phyloP scores from a whole-genome alignment of 768 basidiomycete species.

The Suillus subalutaceus region DNA sequence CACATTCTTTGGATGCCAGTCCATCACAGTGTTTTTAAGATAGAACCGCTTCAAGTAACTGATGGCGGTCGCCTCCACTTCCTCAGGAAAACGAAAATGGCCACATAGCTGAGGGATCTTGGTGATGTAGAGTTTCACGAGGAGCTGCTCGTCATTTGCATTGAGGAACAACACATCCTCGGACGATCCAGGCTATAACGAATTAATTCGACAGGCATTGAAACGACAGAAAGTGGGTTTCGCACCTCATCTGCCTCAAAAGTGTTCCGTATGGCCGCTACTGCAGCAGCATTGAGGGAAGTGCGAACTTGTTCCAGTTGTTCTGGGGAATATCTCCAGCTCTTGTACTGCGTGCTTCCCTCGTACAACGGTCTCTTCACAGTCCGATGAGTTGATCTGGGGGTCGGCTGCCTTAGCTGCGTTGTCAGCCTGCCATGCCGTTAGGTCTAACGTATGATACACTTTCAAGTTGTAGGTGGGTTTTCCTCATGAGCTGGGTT shows the following conservation, averaged over 20 bases:
- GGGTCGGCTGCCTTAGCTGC: slow-evolving; percentile 3
- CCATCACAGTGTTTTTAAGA: slow-evolving; percentile 97
- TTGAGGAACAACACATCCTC: slow-evolving; percentile 71
- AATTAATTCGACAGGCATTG: slow-evolving; percentile 21
- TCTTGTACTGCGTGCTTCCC: slow-evolving; percentile 76
- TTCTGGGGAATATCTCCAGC: slow-evolving; percentile 87
- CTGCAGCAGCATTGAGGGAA: slow-evolving; percentile 74
- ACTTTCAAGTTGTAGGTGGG: neutral
- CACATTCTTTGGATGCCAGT: slow-evolving; percentile 98
- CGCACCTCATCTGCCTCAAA: slow-evolving; percentile 80
- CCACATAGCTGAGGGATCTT: slow-evolving; percentile 87
- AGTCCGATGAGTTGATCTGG: neutral
- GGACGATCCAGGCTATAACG: slow-evolving; percentile 69
- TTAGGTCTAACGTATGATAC: neutral
- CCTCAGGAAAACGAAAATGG: slow-evolving; percentile 86
- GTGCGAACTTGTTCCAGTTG: slow-evolving; percentile 61
- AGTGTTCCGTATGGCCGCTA: slow-evolving; percentile 73
- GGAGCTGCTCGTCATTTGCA: slow-evolving; percentile 81
- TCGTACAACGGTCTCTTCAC: slow-evolving; percentile 60
- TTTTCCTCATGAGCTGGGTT: neutral
- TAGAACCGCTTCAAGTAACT: slow-evolving; percentile 97
- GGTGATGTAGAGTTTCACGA: slow-evolving; percentile 87
- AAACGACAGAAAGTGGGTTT: neutral
- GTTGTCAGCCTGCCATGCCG: slow-evolving; percentile 11
- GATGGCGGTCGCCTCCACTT: slow-evolving; percentile 91